Evolutionary conservation across 106 monocot species (phyloP).

Genomic region (Dactylorhiza incarnata): DNA sequence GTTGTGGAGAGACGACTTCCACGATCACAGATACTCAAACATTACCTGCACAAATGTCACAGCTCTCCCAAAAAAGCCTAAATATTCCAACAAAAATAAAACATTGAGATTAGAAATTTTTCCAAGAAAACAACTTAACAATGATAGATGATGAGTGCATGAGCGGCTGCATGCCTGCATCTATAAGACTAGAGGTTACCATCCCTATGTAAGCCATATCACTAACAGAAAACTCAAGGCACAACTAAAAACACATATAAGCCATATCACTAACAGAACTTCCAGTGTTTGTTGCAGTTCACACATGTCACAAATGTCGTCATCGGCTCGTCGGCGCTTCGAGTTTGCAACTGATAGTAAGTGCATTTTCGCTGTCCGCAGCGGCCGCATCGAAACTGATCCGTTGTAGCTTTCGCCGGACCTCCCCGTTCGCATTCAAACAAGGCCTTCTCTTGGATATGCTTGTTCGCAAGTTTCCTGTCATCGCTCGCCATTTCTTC

Average conservation of each 20-base stretch:
- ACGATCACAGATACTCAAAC: too few species aligned
- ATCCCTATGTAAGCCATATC: too few species aligned
- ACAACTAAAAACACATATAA: too few species aligned
- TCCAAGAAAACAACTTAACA: too few species aligned
- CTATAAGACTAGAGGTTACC: too few species aligned
- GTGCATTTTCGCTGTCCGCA: conserved; percentile 74
- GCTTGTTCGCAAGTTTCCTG: conserved; percentile 51
- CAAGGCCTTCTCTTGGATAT: conserved; percentile 88
- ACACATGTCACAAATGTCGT: conserved; percentile 73
- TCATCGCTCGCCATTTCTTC: conserved; percentile 98
- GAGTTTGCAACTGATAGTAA: conserved; percentile 64
- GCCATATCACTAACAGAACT: conserved; percentile 38
- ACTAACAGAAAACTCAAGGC: conserved; percentile 42
- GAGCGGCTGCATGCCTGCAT: too few species aligned
- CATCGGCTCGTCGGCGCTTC: conserved; percentile 68
- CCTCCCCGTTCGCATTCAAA: conserved; percentile 70
- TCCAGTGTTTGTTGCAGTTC: conserved; percentile 78
- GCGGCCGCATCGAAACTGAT: conserved; percentile 83
- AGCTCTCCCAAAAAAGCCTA: too few species aligned
- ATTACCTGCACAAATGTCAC: too few species aligned
- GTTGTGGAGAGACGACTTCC: too few species aligned
- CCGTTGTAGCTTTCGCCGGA: conserved; percentile 74
- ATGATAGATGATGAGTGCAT: too few species aligned
- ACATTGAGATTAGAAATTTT: too few species aligned
- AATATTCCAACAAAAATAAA: too few species aligned